Evolutionary conservation across 2,329 filamentous ascomycete species (phyloP), one percentile per base, ranked within the genome.

Genomic region (Gnomoniopsis smithogilvyi): DNA sequence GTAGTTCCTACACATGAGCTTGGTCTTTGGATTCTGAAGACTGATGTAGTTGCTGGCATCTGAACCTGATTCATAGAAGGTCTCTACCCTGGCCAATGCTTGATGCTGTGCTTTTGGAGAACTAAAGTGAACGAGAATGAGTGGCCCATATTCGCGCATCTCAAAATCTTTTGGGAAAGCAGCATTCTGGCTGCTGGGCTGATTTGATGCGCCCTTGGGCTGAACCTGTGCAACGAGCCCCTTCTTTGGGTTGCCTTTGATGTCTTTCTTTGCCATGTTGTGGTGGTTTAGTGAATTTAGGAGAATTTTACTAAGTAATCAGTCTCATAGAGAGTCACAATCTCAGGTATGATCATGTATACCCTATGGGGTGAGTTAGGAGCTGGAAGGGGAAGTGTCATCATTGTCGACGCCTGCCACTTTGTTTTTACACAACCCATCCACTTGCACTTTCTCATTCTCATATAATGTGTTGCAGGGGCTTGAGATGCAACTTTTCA

Each of bases 131-230:
- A 54, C 2, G 33, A 54, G 30, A 14, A 54, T 38, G n/a, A 54
- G 12, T 2, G 65, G 50, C 68, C 70, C 34, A 52, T 74, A 24
- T 60, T 73, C 38, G 59, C 73, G 43, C 70, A 73, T 56, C 66
- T 6, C n/a, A 19, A 54, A 54, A 7, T 46, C 51, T n/a, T n/a
- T n/a, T 22, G 38, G 8, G 8, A 36, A 1, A n/a, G n/a, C 15
- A 19, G 6, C 51, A 46, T 33, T 21, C 14, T 12, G 45, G 21
- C 3, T 15, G 2, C 19, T 24, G 4, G 22, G 19, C 45, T 47
- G 22, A 14, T 21, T 47, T 24, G 15, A 24, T 10, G 19, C 11
- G 45, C 15, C 3, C 21, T 47, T 47, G 3, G 19, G 4, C 21
- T 47, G 10, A 10, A 6, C 24, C 7, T 11, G 12, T 24, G 45